Conservation (phyloP, 306 rosid species). For the Gynostemma pentaphyllum region DNA sequence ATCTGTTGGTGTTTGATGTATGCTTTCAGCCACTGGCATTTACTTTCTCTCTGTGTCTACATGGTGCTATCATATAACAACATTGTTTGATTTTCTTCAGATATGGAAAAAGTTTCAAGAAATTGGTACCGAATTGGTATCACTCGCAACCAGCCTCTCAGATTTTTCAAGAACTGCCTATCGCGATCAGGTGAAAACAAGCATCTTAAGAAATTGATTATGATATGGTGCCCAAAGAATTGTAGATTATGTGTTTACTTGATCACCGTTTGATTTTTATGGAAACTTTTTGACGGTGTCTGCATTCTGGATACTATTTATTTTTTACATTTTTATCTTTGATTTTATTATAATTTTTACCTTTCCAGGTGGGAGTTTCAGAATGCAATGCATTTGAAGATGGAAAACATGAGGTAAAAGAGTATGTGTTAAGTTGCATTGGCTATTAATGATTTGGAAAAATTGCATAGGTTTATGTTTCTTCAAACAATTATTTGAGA, state of each 20-base stretch:
- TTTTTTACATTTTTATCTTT: neutral
- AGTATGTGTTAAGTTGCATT: constrained; percentile 3
- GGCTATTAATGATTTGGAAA: neutral
- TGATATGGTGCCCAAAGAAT: constrained; percentile 3
- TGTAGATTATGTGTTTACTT: constrained; percentile 1
- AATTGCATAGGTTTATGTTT: neutral
- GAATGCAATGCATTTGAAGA: constrained; percentile 26
- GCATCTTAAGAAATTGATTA: constrained; percentile 7
- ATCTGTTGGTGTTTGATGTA: neutral
- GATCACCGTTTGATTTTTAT: neutral
- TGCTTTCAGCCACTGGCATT: neutral
- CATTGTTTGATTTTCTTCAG: constrained; percentile 25
- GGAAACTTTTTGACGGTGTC: neutral
- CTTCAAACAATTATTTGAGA: neutral
- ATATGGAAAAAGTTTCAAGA: constrained; percentile 71
- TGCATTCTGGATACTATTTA: neutral
- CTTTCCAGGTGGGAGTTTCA: constrained; percentile 38
- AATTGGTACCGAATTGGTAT: constrained; percentile 45
- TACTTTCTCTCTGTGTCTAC: neutral
- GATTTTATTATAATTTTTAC: neutral
- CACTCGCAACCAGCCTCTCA: constrained; percentile 62
- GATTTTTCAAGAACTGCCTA: constrained; percentile 51
- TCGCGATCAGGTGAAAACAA: constrained; percentile 47
- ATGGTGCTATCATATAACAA: neutral
- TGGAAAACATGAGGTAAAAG: constrained; percentile 42